Base-by-base conservation (phyloP, 768 basidiomycete genomes). In the Tylopilus vinaceipallidus region DNA sequence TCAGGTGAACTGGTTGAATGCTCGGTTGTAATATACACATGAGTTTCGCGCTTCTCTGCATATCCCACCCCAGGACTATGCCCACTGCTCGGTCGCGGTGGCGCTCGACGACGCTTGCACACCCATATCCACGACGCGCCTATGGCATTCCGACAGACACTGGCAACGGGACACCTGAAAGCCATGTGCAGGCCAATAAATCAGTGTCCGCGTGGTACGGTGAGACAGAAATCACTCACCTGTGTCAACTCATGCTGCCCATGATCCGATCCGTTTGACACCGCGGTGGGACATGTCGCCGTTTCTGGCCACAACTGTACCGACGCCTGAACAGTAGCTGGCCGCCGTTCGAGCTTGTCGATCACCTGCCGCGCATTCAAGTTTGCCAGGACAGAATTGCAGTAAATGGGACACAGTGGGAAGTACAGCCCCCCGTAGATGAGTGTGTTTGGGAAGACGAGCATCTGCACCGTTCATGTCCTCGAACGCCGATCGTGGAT, bases 311-410 rank as follows among this genome's bases (percentile, higher is more conserved):
- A 47, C 16, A 55, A 23, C 16, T 30, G 12, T 19, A 55, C n/a
- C n/a, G 59, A 55, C 1, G 32, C 39, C 6, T 44, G 27, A 4
- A 41, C 17, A 4, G 47, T 38, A 5, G 52, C 36, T n/a, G n/a
- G n/a, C 7, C 41, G 52, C 10, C 45, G 49, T 17, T 47, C 51
- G 20, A 60, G 42, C 13, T 58, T 57, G 3, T 47, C 38, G 7
- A 61, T 48, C 23, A 63, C 42, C 24, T 44, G 29, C 10, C 68
- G 57, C 6, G 67, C 59, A 36, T 70, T 70, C 45, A 70, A 40
- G 45, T 62, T 71, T 14, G 57, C 59, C 42, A 70, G 62, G 17
- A 71, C 53, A 16, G 64, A 66, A 39, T 63, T 70, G 32, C 64
- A 62, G 32, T 68, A 69, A 6, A 71, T 42, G 1, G 67, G 62